Percentiles rank a stretch among this genome's conserved stretches.
Evolutionary conservation across 495 filamentous ascomycete genomes (phyloP).

Genomic region (Apiosordaria backusii): DNA sequence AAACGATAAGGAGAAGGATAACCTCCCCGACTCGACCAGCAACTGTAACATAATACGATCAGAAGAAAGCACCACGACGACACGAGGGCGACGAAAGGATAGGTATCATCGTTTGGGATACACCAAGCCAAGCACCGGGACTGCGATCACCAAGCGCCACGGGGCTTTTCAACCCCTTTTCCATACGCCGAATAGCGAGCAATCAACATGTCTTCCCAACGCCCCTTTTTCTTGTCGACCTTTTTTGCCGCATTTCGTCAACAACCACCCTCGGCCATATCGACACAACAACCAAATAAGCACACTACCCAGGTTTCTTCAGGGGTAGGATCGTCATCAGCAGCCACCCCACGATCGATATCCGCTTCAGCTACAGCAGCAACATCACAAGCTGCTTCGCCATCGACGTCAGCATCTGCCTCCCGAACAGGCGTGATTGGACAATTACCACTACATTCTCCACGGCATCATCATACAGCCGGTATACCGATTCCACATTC

Average conservation of each 20-base stretch:
- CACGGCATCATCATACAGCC: conserved; percentile 35
- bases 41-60: not conserved
- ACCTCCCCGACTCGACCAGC: not conserved
- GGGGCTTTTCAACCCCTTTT: not conserved
- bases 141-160: not conserved
- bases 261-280: conserved; percentile 34
- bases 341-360: conserved; percentile 14
- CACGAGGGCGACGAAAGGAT: not conserved
- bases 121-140: not conserved
- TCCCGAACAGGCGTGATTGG: conserved; percentile 40
- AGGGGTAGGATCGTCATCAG: conserved; percentile 30
- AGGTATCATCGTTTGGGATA: not conserved
- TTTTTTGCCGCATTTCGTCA: conserved; percentile 80
- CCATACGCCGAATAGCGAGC: not conserved
- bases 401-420: conserved; percentile 34
- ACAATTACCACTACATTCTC: conserved; percentile 44
- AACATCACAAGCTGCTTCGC: conserved; percentile 19
- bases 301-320: conserved; percentile 34
- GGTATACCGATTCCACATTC: conserved; percentile 38
- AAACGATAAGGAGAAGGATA: not conserved
- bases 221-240: conserved; percentile 76
- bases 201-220: conserved; percentile 64
- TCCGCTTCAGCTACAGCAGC: conserved; percentile 32
- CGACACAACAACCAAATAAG: conserved; percentile 42
- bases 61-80: not conserved